Evolutionary conservation across 148 eudicot species (phyloP), one percentile per base, ranked within the genome.

Genomic region (Diospyros kaki): DNA sequence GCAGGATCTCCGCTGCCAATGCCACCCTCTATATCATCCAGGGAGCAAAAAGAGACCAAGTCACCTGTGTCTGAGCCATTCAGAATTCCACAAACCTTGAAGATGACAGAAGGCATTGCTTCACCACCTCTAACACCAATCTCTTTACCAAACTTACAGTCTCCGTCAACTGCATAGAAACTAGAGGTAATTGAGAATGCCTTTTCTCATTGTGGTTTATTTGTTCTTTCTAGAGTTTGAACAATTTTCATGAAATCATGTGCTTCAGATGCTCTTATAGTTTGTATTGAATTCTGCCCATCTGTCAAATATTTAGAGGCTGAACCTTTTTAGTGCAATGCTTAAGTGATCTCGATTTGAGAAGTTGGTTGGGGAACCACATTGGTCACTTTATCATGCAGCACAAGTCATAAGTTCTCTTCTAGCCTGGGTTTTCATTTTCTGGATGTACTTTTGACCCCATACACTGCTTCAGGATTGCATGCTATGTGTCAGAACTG

Each of bases 121-220:
- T 88, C 91, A 54, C 91, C 94, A 64, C 88, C 92, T 74, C 41
- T 77, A 63, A 76, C 86, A 53, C 96, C 96, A 53, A 74, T 82
- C 61, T 66, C 79, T 55, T 45, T 78, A 63, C 63, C 83, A 48
- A 80, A 76, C 40, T 59, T n/a, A 15, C 79, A 76, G 67, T 81
- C 83, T 17, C 52, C 72, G 42, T 81, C 82, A 52, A 68, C 74
- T 67, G 56, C 79, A 39, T 58, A 73, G 68, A 69, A 76, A 83
- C 10, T 45, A 13, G 55, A 85, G 77, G 82, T 82, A 80, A 69
- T 74, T 54, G 52, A 46, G 64, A 4, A 4, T 48, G 4, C 8
- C 52, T 48, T 48, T 48, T 48, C 52, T 48, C 28, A 28, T 28
- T 28, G 28, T 28, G 0, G 28, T 48, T 48, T 48, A 48, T 48